A percentile compares a stretch with the other conserved stretches of the same genome.
Conservation (phyloP, 2,329 filamentous ascomycete genomes). For the Aspergillus sp. region DNA sequence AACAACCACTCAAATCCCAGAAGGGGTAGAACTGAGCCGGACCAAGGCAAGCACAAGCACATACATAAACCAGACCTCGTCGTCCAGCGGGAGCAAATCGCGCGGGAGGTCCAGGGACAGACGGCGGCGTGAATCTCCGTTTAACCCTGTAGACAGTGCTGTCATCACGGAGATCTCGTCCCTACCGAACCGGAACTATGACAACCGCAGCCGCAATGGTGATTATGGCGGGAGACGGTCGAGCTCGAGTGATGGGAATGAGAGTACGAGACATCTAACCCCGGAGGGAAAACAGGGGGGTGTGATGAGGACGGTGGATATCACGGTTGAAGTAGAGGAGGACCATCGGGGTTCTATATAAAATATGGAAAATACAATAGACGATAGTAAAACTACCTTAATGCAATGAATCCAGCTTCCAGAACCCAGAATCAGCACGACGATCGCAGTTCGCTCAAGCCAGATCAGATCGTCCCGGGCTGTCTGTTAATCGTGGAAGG, state of each 20-base stretch:
- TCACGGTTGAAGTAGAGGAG: constrained; percentile 17
- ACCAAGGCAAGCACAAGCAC: constrained; percentile 6
- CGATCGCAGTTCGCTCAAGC: no score
- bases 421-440: no score
- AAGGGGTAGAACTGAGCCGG: constrained; percentile 15
- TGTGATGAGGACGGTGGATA: constrained; percentile 21
- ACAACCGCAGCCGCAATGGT: neutral
- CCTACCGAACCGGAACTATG: neutral
- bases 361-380: no score
- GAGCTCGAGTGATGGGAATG: constrained; percentile 13
- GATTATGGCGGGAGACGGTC: neutral
- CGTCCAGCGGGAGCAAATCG: neutral
- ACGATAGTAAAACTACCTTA: no score
- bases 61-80: constrained; percentile 13
- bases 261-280: constrained; percentile 18
- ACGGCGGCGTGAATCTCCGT: neutral
- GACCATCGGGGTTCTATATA: no score
- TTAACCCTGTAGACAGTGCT: neutral
- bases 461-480: no score
- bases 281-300: constrained; percentile 5
- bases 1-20: constrained; percentile 18
- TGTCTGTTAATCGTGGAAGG: no score
- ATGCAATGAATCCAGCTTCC: no score
- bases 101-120: neutral
- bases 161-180: neutral